A percentile compares a stretch with the other conserved stretches of the same genome.
Evolutionary conservation across 305 asterid genomes (phyloP).

Genomic region (Fraxinus xanthoxyloides): DNA sequence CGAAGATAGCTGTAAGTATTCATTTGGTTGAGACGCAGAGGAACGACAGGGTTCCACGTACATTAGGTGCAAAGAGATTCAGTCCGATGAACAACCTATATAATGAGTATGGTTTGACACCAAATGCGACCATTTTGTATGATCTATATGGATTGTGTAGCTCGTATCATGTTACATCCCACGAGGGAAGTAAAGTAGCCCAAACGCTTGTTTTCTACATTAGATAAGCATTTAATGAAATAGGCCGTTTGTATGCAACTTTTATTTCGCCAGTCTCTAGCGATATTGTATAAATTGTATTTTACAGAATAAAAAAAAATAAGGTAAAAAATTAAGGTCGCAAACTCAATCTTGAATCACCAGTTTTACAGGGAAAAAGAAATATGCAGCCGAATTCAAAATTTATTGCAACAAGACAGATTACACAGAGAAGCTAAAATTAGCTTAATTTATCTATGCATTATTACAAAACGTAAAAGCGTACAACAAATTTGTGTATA

Average conservation of each 20-base stretch:
- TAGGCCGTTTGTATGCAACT: too few species aligned
- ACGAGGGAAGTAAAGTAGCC: too few species aligned
- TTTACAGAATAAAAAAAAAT: too few species aligned
- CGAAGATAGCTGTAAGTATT: too few species aligned
- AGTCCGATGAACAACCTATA: too few species aligned
- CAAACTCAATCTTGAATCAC: neutral
- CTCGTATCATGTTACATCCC: neutral
- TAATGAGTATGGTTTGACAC: neutral
- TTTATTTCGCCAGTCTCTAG: too few species aligned
- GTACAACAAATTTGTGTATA: conserved; percentile 23
- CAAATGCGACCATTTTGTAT: neutral
- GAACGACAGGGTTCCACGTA: too few species aligned
- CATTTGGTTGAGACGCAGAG: too few species aligned
- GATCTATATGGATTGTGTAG: neutral
- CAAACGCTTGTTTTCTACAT: too few species aligned
- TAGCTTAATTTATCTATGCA: conserved; percentile 13
- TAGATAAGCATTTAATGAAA: too few species aligned
- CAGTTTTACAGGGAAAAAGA: neutral
- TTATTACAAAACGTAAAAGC: conserved; percentile 10
- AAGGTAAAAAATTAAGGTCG: neutral
- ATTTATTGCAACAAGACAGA: neutral
- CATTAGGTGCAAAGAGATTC: too few species aligned
- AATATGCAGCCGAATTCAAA: neutral
- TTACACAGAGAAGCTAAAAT: neutral
- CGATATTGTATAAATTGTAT: too few species aligned